These are phyloP conservation scores for Malbranchea cinnamomea DNA, from an alignment of 2,329 filamentous ascomycete species.

Conservation along the genomic window DNA sequence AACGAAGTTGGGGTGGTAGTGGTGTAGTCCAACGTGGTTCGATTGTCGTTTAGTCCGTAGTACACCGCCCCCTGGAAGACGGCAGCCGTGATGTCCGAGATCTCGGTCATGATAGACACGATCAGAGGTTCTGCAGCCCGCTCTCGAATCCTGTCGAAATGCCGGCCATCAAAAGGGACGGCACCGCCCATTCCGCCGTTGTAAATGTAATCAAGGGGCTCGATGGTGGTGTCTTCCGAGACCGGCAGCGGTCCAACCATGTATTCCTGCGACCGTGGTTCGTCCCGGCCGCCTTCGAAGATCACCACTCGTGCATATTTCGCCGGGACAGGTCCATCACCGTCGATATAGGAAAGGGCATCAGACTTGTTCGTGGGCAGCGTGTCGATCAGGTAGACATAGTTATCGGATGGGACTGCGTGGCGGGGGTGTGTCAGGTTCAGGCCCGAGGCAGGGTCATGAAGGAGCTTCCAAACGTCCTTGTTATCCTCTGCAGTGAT, in stretches of 20 bases:
- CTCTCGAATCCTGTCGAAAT: not conserved
- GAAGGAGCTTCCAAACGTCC: constrained; percentile 31
- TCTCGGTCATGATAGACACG: constrained; percentile 27
- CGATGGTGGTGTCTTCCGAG: constrained; percentile 20
- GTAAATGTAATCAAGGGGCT: constrained; percentile 29
- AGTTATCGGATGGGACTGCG: constrained; percentile 35
- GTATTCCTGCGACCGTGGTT: constrained; percentile 34
- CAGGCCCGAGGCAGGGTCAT: constrained; percentile 26
- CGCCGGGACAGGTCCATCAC: constrained; percentile 19
- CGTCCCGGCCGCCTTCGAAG: constrained; percentile 28
- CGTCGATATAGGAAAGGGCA: constrained; percentile 32
- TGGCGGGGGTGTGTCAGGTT: constrained; percentile 30
- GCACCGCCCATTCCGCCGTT: constrained; percentile 25
- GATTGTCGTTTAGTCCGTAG: constrained; percentile 13
- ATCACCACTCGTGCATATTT: constrained; percentile 35
- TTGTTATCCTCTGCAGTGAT: constrained; percentile 30
- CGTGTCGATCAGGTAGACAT: constrained; percentile 33
- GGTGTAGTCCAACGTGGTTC: constrained; percentile 14
- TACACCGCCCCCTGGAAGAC: constrained; percentile 20
- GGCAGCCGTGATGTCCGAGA: constrained; percentile 31
- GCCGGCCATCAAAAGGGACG: not conserved
- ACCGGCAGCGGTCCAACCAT: constrained; percentile 37
- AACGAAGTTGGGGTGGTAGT: constrained; percentile 24
- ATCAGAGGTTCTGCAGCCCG: constrained; percentile 25
- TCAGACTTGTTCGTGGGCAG: constrained; percentile 35